Evolutionary conservation across 495 filamentous ascomycete genomes (phyloP).

Genomic region (Massariosphaeria phaeospora): DNA sequence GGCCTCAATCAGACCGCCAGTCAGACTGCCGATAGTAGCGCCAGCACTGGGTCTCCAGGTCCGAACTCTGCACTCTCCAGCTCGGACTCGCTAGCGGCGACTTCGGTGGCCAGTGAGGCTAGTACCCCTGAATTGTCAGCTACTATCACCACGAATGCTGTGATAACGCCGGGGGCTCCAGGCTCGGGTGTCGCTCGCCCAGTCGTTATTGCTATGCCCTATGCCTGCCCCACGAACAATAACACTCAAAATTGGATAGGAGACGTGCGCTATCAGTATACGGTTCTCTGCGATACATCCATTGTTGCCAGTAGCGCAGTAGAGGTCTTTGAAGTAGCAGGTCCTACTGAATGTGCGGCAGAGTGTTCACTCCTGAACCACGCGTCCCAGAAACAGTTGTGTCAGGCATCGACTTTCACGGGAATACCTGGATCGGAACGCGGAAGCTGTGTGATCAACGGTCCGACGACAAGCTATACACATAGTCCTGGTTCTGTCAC

Average conservation of each 20-base stretch:
- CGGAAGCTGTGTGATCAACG: slow-evolving; percentile 14
- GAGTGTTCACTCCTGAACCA: slow-evolving; percentile 25
- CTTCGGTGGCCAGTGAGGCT: background rate
- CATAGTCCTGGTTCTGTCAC: background rate
- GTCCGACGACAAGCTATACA: background rate
- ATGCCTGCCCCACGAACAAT: slow-evolving; percentile 32
- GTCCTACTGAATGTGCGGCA: slow-evolving; percentile 13
- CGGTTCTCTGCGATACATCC: slow-evolving; percentile 29
- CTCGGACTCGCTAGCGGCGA: background rate
- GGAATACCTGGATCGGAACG: background rate
- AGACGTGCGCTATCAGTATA: slow-evolving; percentile 28
- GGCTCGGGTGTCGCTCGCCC: too few relatives aligned
- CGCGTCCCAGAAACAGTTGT: background rate
- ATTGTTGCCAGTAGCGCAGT: slow-evolving; percentile 9
- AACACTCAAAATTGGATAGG: slow-evolving; percentile 24
- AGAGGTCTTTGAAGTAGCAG: background rate
- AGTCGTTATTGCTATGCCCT: too few relatives aligned
- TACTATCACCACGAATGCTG: background rate
- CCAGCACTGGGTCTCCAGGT: background rate
- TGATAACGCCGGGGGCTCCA: too few relatives aligned
- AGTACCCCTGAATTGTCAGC: background rate
- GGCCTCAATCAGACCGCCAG: background rate
- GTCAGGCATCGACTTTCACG: slow-evolving; percentile 10
- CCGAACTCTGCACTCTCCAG: background rate
- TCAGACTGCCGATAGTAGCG: background rate